Percentiles rank a stretch among this genome's conserved stretches.
phyloP scores from a whole-genome alignment of 1,139 yeast genomes.

The Barnettozyma hawaiiensis region DNA sequence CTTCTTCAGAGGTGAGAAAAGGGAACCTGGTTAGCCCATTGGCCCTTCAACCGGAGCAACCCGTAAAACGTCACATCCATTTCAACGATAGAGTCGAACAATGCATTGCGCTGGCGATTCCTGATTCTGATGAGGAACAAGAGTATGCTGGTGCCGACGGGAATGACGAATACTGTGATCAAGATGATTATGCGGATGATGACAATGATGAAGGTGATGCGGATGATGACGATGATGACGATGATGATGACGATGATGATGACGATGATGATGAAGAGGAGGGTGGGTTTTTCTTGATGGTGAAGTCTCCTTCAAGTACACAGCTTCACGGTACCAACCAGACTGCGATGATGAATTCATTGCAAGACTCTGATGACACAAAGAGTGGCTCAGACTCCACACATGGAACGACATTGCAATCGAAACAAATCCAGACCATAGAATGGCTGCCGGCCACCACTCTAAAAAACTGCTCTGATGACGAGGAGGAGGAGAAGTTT shows the following conservation, averaged over 20 bases:
- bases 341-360: slow-evolving; percentile 2
- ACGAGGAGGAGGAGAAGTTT: slow-evolving; percentile 56
- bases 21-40: slow-evolving; percentile 4
- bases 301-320: slow-evolving; percentile 40
- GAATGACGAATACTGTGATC: slow-evolving; percentile 26
- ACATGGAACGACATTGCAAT: neutral
- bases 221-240: slow-evolving; percentile 27
- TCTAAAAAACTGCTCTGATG: slow-evolving; percentile 72
- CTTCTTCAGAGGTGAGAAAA: neutral
- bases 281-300: slow-evolving; percentile 65
- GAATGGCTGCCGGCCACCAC: slow-evolving; percentile 78
- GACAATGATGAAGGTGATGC: slow-evolving; percentile 21
- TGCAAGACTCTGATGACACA: neutral
- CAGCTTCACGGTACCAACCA: slow-evolving; percentile 18
- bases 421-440: slow-evolving; percentile 44
- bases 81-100: slow-evolving; percentile 92
- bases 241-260: slow-evolving; percentile 24
- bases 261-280: slow-evolving; percentile 48
- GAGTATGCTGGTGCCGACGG: slow-evolving; percentile 53
- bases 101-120: slow-evolving; percentile 55
- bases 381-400: neutral
- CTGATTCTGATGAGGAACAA: slow-evolving; percentile 69
- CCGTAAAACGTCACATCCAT: slow-evolving; percentile 35
- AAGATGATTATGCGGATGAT: slow-evolving; percentile 21
- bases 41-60: slow-evolving; percentile 27